A percentile compares a stretch with the other conserved stretches of the same genome.
These are phyloP conservation scores for Allomyces arbusculus DNA, from an alignment of 192 early-diverging fungal species.

Conservation along the genomic window DNA sequence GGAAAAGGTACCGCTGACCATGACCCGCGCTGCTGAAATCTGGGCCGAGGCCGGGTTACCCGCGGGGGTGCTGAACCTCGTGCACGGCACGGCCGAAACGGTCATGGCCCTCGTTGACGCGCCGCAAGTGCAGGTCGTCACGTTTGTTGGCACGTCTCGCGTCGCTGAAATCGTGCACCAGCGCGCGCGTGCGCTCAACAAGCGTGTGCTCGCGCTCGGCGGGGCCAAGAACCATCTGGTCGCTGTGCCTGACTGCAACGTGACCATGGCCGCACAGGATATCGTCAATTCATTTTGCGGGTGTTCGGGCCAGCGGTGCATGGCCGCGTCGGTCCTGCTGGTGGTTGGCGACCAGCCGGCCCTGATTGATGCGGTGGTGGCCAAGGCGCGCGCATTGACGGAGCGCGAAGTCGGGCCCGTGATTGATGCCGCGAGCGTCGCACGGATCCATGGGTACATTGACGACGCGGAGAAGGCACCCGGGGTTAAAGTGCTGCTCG, in stretches of 20 bases:
- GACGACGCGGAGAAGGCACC: slow-evolving; percentile 16
- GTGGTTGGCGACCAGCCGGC: slow-evolving; percentile 45
- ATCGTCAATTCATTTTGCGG: slow-evolving; percentile 56
- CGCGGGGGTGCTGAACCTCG: slow-evolving; percentile 52
- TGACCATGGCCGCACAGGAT: slow-evolving; percentile 57
- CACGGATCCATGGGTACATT: slow-evolving; percentile 44
- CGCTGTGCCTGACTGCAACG: slow-evolving; percentile 51
- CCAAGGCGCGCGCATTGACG: slow-evolving; percentile 25
- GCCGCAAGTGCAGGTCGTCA: slow-evolving; percentile 37
- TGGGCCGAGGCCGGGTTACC: slow-evolving; percentile 39
- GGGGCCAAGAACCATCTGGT: slow-evolving; percentile 61
- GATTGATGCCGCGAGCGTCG: slow-evolving; percentile 39
- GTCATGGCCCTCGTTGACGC: slow-evolving; percentile 40
- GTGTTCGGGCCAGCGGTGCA: slow-evolving; percentile 60
- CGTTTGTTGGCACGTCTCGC: slow-evolving; percentile 63
- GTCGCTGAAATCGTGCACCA: slow-evolving; percentile 40
- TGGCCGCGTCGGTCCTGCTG: slow-evolving; percentile 52
- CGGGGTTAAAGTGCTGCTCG: slow-evolving; percentile 44
- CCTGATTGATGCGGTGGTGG: slow-evolving; percentile 38
- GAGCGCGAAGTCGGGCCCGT: slow-evolving; percentile 48
- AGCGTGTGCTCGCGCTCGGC: slow-evolving; percentile 53
- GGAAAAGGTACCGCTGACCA: slow-evolving; percentile 65
- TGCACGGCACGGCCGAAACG: slow-evolving; percentile 39
- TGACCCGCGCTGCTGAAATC: slow-evolving; percentile 39
- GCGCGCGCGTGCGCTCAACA: slow-evolving; percentile 26